Evolutionary conservation across 2,329 filamentous ascomycete genomes (phyloP), one percentile per base, ranked within the genome.

Genomic region (Helotiales sp.): DNA sequence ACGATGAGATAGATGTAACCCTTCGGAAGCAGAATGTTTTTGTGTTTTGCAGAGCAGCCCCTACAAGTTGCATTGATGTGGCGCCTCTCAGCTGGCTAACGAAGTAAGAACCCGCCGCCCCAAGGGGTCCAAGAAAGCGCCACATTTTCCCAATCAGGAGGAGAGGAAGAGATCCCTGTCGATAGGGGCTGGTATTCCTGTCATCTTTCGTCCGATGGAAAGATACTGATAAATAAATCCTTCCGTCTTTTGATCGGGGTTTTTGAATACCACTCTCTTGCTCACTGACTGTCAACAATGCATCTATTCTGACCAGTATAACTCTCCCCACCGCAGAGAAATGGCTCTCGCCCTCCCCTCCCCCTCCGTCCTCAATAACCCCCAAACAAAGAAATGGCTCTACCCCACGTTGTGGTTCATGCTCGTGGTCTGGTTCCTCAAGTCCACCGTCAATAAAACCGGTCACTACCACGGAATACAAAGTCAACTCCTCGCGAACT

Each of bases 401-500:
- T 63, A 67, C 32, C 67, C 67, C n/a, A 30, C 52, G 10, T 40
- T 67, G n/a, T 69, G 64, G 67, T 49, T 67, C 20, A 20, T 69
- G 15, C 58, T 70, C 40, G 61, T 68, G 1, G 15, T 66, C 43
- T 57, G 37, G 37, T 68, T 60, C 24, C 57, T 60, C 37, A 47
- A 28, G 15, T 45, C 57, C 7, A 60, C 57, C 37, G 40, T 60
- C 37, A 17, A 60, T 47, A 60, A 60, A 58, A 32, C 24, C 17
- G 57, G 57, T 7, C 57, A 60, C 57, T 60, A 60, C 57, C 22
- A 60, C 24, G 37, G 34, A 17, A 37, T 26, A 15, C 57, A 26
- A 24, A 30, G 24, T 20, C 57, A 26, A 30, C 34, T 60, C 1
- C 57, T 60, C 22, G 8, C 57, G 24, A 60, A 60, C 57, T 45